Evolutionary conservation across 108 stramenopile species (phyloP).

Genomic region (Discostella pseudostelligera): DNA sequence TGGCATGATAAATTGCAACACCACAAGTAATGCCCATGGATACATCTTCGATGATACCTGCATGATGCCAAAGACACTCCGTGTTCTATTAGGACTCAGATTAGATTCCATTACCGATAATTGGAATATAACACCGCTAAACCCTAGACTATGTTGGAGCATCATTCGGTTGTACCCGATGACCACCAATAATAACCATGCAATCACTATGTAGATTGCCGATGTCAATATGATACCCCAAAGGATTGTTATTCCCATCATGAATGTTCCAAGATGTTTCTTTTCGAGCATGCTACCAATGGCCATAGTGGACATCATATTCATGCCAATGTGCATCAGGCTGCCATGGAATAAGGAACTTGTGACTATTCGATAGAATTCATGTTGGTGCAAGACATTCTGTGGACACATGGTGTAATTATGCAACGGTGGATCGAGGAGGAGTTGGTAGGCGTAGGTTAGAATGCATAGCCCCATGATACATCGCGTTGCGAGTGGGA

Average conservation of each 20-base stretch:
- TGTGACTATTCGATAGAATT: slow-evolving; percentile 78
- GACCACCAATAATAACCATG: slow-evolving; percentile 38
- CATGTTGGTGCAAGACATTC: slow-evolving; percentile 47
- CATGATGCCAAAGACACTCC: slow-evolving; percentile 73
- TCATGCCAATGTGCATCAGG: slow-evolving; percentile 90
- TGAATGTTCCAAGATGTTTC: slow-evolving; percentile 60
- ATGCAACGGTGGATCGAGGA: slow-evolving; percentile 49
- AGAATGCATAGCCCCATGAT: slow-evolving; percentile 44
- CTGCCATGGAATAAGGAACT: slow-evolving; percentile 79
- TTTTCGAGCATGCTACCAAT: slow-evolving; percentile 69
- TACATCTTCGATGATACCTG: slow-evolving; percentile 67
- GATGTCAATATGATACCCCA: slow-evolving; percentile 66
- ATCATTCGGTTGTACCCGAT: slow-evolving; percentile 55
- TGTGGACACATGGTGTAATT: slow-evolving; percentile 73
- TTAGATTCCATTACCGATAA: slow-evolving; percentile 75
- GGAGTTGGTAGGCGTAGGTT: slow-evolving; percentile 46
- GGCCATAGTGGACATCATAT: slow-evolving; percentile 78
- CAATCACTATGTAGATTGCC: slow-evolving; percentile 53
- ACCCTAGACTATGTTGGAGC: slow-evolving; percentile 75
- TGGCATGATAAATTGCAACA: slow-evolving; percentile 79
- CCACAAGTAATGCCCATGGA: slow-evolving; percentile 76
- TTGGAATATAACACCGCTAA: slow-evolving; percentile 84
- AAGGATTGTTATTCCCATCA: slow-evolving; percentile 48
- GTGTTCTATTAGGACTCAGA: slow-evolving; percentile 38
- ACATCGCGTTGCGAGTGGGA: slow-evolving; percentile 54